Evolutionary conservation across 2,329 filamentous ascomycete species (phyloP).

Genomic region (Alternaria incomplexa): DNA sequence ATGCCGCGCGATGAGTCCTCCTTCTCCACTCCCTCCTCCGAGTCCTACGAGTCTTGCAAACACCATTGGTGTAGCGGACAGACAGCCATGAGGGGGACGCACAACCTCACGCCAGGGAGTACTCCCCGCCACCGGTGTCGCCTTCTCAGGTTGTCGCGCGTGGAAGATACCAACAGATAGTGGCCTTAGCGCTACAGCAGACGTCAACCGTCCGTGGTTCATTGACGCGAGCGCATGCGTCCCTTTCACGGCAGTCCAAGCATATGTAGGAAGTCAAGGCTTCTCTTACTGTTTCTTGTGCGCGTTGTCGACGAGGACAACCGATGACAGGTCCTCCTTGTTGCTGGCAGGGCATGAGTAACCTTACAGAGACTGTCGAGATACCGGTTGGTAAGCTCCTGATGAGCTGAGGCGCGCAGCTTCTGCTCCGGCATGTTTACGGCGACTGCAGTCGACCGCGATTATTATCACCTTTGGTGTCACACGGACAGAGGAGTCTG

Average conservation of each 20-base stretch:
- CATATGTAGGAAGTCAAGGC: slow-evolving; percentile 21
- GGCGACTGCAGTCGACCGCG: background rate
- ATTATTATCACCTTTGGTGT: slow-evolving; percentile 2
- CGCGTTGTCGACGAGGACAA: background rate
- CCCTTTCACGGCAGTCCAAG: slow-evolving; percentile 14
- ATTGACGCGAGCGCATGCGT: slow-evolving; percentile 28
- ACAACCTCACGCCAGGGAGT: slow-evolving; percentile 26
- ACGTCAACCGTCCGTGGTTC: slow-evolving; percentile 33
- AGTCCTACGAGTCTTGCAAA: background rate
- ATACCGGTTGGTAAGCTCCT: slow-evolving; percentile 14
- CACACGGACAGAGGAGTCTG: background rate
- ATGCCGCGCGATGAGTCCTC: slow-evolving; percentile 1
- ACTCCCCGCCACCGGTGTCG: slow-evolving; percentile 32
- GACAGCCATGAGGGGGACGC: slow-evolving; percentile 15
- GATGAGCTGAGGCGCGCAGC: slow-evolving; percentile 9
- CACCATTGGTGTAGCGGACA: slow-evolving; percentile 13
- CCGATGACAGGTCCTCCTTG: background rate
- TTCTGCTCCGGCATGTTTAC: slow-evolving; percentile 8
- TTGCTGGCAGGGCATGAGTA: background rate
- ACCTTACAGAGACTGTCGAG: background rate
- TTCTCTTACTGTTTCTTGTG: slow-evolving; percentile 10
- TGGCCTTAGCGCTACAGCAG: slow-evolving; percentile 29
- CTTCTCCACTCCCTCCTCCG: background rate
- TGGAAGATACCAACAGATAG: slow-evolving; percentile 39
- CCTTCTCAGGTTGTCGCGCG: slow-evolving; percentile 30